A percentile compares a stretch with the other conserved stretches of the same genome.
These are phyloP conservation scores for Picochlorum sp. DNA, from an alignment of 139 green algal species.

Conservation along the genomic window DNA sequence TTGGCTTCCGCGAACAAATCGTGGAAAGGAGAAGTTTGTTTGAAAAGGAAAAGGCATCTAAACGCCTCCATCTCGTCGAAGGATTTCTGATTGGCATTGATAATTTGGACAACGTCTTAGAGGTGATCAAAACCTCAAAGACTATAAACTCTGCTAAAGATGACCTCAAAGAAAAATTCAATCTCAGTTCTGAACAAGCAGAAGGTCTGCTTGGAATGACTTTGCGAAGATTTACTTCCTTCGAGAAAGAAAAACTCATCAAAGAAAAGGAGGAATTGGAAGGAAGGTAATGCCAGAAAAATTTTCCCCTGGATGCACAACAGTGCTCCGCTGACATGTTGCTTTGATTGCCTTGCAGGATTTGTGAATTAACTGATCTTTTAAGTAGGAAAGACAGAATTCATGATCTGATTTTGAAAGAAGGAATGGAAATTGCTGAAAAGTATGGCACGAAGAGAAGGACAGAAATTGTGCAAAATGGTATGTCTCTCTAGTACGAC, in stretches of 20 bases:
- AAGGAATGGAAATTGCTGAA: constrained; percentile 54
- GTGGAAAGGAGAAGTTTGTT: constrained; percentile 51
- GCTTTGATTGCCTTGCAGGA: constrained; percentile 15
- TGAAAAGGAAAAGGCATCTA: constrained; percentile 45
- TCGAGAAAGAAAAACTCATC: constrained; percentile 63
- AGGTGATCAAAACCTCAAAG: constrained; percentile 48
- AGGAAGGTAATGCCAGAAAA: constrained; percentile 13
- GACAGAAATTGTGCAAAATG: constrained; percentile 32
- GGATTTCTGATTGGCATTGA: constrained; percentile 63
- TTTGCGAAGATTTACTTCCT: constrained; percentile 71
- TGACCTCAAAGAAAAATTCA: constrained; percentile 41
- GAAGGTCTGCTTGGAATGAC: constrained; percentile 75
- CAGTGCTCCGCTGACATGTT: not conserved
- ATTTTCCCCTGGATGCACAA: not conserved
- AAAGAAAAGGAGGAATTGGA: constrained; percentile 55
- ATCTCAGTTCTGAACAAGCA: constrained; percentile 57
- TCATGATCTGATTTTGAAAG: constrained; percentile 43
- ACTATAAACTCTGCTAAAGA: constrained; percentile 46
- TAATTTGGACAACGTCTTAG: constrained; percentile 62
- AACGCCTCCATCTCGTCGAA: constrained; percentile 69
- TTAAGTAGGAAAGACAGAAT: constrained; percentile 42
- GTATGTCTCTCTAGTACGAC: not conserved
- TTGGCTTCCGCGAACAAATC: constrained; percentile 75
- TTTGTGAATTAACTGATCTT: constrained; percentile 42
- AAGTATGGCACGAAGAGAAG: constrained; percentile 50